Evolutionary conservation across 306 rosid species (phyloP), one percentile per base, ranked within the genome.

Genomic region (Acacia confusa): DNA sequence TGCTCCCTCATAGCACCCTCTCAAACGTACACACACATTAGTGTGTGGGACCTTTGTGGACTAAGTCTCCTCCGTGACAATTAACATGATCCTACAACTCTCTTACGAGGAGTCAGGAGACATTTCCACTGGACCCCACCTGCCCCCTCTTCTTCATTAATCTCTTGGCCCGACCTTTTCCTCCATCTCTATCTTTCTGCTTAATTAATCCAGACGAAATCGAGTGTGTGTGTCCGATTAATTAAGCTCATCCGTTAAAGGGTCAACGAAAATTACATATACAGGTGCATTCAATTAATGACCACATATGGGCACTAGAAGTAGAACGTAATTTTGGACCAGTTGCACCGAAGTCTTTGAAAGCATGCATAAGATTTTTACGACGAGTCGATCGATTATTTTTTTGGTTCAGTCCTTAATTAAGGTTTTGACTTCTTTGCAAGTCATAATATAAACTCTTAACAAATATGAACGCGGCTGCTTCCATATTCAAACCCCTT

Each of bases 71-170:
- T 74, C 52, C 60, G 74, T 89, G 93, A 91, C 97, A 92, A 81
- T 86, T 90, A 92, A 92, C 98, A 82, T 94, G 96, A 78, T 79
- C 82, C 80, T 85, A 66, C 86, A 79, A 50, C 72, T 78, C 84
- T 79, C 74, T 83, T 81, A 80, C 85, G 64, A 82, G 88, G 84
- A 86, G 92, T 90, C 90, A 82, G 88, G 84, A 86, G 92, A 92
- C 90, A 89, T 72, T 12, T 77, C 77, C 83, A 88, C 71, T 81
- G 94, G 90, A 79, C 94, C 92, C 79, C 80, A 79, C 79, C 69
- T 88, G 85, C 82, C n/a, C 82, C 79, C 88, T 79, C 55, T 75
- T 75, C 76, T 88, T 88, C 82, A 88, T 82, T 88, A 76, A 44
- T 16, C 32, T 78, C 80, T 90, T 60, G 88, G 89, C 24, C 93